Evolutionary conservation across 2,329 filamentous ascomycete genomes (phyloP), one percentile per base, ranked within the genome.

Genomic region (Stagonosporopsis rhizophila): DNA sequence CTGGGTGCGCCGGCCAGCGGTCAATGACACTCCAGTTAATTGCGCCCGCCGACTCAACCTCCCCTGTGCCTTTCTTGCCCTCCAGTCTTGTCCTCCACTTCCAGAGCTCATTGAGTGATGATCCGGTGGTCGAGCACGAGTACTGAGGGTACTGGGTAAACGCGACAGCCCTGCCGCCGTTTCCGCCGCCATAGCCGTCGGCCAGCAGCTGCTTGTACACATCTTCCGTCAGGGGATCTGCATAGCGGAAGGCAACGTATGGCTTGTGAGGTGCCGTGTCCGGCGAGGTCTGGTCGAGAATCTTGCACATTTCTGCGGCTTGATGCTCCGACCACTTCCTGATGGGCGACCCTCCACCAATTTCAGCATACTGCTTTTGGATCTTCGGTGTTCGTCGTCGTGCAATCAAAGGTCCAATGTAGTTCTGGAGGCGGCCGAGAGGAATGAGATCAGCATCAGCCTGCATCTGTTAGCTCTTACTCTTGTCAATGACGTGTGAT

Each of bases 111-210:
- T 99, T 99, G 54, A 99, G 79, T 60, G 92, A 96, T 76, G 92
- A 96, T 20, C 95, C 95, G 0, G 95, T 99, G 1, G 95, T 99
- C 19, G 92, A 96, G 80, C 96, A 99, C 19, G 92, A 96, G 78
- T 99, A 99, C 75, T 99, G 95, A 2, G 95, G 95, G 70, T 99
- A 99, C 77, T 99, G 95, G 25, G 94, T 97, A 73, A 99, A 99
- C 1, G 95, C 95, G 4, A 99, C 92, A 1, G 96, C 95, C 56
- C 95, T 86, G 3, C 94, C 94, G n/a, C 93, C 93, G 58, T 87
- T 91, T 4, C 94, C 93, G 49, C 88, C 86, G 11, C 93, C 94
- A 72, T 98, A 96, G 0, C 95, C 95, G 74, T 99, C 95, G 7
- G 87, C 87, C 22, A 99, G 79, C 61, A 99, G 78, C 68, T 86